Evolutionary conservation across 2,329 filamentous ascomycete genomes (phyloP).

Genomic region (Pseudogymnoascus sp.): DNA sequence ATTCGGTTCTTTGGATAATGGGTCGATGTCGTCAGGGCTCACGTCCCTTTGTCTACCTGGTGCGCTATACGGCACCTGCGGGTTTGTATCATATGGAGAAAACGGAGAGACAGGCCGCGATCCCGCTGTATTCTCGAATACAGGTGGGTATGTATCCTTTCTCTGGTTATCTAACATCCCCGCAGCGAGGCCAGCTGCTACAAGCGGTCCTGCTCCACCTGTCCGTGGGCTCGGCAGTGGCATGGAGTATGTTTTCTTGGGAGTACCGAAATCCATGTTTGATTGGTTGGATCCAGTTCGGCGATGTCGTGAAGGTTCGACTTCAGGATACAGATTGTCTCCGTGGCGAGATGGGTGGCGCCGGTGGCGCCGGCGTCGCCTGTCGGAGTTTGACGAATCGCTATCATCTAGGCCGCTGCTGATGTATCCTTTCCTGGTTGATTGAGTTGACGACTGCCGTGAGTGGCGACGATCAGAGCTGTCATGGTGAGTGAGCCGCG

Average conservation of each 20-base stretch:
- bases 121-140: conserved; percentile 11
- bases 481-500: conserved; percentile 15
- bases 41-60: neutral
- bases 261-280: neutral
- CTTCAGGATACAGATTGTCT: conserved; percentile 14
- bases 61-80: conserved; percentile 9
- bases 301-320: conserved; percentile 14
- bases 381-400: conserved; percentile 24
- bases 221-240: neutral
- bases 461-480: conserved; percentile 15
- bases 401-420: conserved; percentile 23
- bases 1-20: neutral
- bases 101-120: conserved; percentile 23
- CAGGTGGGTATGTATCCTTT: conserved; percentile 22
- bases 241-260: conserved; percentile 3
- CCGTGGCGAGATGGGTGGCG: conserved; percentile 10
- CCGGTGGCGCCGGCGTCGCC: conserved; percentile 13
- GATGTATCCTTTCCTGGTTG: conserved; percentile 10
- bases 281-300: conserved; percentile 11
- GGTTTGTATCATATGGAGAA: conserved; percentile 15
- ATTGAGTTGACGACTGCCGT: conserved; percentile 18
- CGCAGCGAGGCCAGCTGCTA: neutral
- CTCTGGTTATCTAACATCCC: conserved; percentile 11
- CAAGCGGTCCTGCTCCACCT: neutral
- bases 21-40: neutral